phyloP scores from a whole-genome alignment of 495 filamentous ascomycete genomes.

The Apodospora peruviana region DNA sequence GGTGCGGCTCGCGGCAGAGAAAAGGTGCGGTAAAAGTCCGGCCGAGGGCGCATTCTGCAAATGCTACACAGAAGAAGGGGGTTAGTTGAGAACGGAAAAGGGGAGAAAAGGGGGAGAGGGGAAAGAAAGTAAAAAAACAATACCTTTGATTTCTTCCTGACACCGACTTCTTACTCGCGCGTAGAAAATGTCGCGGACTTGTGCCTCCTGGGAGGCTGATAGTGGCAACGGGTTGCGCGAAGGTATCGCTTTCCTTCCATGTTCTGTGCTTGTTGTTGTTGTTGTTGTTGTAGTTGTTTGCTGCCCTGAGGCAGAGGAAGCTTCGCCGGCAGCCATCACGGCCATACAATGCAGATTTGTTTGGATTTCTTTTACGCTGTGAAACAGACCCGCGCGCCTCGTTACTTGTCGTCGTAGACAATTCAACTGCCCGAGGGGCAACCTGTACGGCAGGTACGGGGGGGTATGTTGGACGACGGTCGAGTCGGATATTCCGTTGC shows the following conservation, averaged over 20 bases:
- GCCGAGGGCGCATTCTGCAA: constrained; percentile 81
- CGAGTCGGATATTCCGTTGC: too few species aligned
- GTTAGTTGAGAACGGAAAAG: background rate
- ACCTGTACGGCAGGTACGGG: too few species aligned
- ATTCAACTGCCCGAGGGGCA: too few species aligned
- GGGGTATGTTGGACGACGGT: too few species aligned
- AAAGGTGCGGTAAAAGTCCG: constrained; percentile 83
- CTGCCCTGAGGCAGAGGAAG: background rate
- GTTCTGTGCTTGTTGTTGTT: background rate
- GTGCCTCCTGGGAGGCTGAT: constrained; percentile 82
- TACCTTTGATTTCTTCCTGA: constrained; percentile 82
- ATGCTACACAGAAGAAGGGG: constrained; percentile 42
- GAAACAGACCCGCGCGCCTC: background rate
- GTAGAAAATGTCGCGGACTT: constrained; percentile 87
- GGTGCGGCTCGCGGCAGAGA: constrained; percentile 70
- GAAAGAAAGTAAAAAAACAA: background rate
- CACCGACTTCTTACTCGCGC: constrained; percentile 75
- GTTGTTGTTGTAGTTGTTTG: background rate
- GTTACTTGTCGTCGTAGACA: background rate
- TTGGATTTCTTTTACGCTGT: background rate
- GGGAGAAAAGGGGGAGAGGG: background rate
- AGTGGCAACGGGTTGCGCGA: constrained; percentile 85
- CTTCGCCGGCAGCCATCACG: constrained; percentile 26
- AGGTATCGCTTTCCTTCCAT: constrained; percentile 32
- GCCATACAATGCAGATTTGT: constrained; percentile 19